Evolutionary conservation across 2,329 filamentous ascomycete genomes (phyloP).

Genomic region (Sarocladiaceae sp.): DNA sequence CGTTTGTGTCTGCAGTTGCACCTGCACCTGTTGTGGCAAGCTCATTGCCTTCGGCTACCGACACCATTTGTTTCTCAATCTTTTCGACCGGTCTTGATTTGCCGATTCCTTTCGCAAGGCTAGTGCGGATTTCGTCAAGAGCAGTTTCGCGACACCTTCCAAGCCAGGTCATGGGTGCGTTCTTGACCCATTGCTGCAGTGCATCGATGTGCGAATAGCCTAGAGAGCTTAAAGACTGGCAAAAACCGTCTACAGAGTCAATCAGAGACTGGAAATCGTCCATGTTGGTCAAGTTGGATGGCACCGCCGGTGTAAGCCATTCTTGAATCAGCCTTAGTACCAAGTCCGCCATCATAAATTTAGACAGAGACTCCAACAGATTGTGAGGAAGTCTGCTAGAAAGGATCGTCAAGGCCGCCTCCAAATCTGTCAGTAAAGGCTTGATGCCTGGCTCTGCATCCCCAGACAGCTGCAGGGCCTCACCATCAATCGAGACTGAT

Average conservation of each 20-base stretch:
- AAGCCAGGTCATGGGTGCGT: slow-evolving; percentile 79
- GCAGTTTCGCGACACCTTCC: slow-evolving; percentile 74
- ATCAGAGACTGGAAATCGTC: slow-evolving; percentile 64
- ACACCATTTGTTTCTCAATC: slow-evolving; percentile 76
- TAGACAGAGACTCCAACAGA: slow-evolving; percentile 55
- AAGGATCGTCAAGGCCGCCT: slow-evolving; percentile 45
- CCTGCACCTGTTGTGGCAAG: slow-evolving; percentile 49
- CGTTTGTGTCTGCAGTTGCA: slow-evolving; percentile 40
- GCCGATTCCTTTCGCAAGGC: slow-evolving; percentile 62
- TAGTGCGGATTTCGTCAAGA: slow-evolving; percentile 65
- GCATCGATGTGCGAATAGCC: slow-evolving; percentile 58
- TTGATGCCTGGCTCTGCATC: slow-evolving; percentile 39
- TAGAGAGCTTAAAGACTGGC: slow-evolving; percentile 51
- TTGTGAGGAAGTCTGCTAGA: slow-evolving; percentile 45
- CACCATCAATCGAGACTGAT: slow-evolving; percentile 24
- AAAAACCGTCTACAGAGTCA: slow-evolving; percentile 58
- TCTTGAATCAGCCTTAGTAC: slow-evolving; percentile 60
- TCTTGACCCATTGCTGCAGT: slow-evolving; percentile 72
- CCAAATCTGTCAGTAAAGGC: slow-evolving; percentile 48
- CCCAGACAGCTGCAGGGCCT: slow-evolving; percentile 36
- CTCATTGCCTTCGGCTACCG: slow-evolving; percentile 58
- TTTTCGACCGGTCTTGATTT: slow-evolving; percentile 67
- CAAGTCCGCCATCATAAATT: slow-evolving; percentile 63
- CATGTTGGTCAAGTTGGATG: slow-evolving; percentile 66
- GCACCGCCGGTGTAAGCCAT: slow-evolving; percentile 74